Percentiles rank a stretch among this genome's conserved stretches.
Conservation (phyloP, 2,329 filamentous ascomycete genomes). For the Penicillium sp. region DNA sequence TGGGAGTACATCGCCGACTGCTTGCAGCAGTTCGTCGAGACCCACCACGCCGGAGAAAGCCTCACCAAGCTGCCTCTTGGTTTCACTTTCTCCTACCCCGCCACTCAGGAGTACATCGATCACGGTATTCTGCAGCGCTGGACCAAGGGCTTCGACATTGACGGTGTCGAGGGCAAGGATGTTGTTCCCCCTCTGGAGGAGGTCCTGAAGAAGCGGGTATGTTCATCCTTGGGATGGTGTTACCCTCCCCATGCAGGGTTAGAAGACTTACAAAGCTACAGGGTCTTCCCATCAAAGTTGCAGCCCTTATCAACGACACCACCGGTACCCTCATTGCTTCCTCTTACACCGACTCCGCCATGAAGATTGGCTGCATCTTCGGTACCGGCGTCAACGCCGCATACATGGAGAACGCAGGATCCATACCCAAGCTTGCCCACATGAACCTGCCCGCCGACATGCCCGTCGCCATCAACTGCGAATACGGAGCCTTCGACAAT, state of each 20-base stretch:
- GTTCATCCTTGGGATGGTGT: not conserved
- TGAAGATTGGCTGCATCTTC: slow-evolving; percentile 97
- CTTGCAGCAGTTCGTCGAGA: slow-evolving; percentile 83
- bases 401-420: slow-evolving; percentile 92
- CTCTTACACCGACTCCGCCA: slow-evolving; percentile 88
- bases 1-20: slow-evolving; percentile 97
- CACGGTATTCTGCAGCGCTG: slow-evolving; percentile 90
- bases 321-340: slow-evolving; percentile 96
- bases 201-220: slow-evolving; percentile 68
- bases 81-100: slow-evolving; percentile 96
- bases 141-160: slow-evolving; percentile 97
- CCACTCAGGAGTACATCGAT: slow-evolving; percentile 89
- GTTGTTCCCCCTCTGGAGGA: slow-evolving; percentile 85
- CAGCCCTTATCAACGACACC: slow-evolving; percentile 94
- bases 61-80: slow-evolving; percentile 69
- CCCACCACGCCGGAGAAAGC: slow-evolving; percentile 70
- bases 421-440: slow-evolving; percentile 89
- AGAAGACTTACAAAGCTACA: slow-evolving; percentile 36
- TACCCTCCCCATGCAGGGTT: not conserved
- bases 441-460: slow-evolving; percentile 81
- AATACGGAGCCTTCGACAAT: slow-evolving; percentile 96
- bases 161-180: slow-evolving; percentile 85
- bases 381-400: slow-evolving; percentile 97
- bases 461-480: slow-evolving; percentile 95
- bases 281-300: slow-evolving; percentile 88